Base-by-base conservation (phyloP, 306 rosid species). In the Vigna angularis region DNA sequence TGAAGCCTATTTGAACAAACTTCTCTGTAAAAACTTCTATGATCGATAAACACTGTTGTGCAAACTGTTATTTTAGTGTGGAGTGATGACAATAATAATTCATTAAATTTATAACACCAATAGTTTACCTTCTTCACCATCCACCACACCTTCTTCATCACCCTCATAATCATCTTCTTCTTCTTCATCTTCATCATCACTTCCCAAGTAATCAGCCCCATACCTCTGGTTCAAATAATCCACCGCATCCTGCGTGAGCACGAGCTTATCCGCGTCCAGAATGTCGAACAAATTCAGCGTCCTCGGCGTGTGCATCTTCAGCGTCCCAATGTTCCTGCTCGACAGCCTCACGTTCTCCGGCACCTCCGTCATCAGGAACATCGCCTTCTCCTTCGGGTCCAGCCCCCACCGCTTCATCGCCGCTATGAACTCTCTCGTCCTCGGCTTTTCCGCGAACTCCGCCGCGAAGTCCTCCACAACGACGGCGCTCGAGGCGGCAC, bases 351-450 rank as follows among this genome's bases (percentile, higher is more conserved):
- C 86, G 45, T 86, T 88, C 72, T 93, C 87, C 13, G 90, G 40
- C 42, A 95, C 83, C 66, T 95, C 99, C 44, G 78, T 79, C 91
- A 95, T 70, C 59, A 95, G 57, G n/a, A 95, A 93, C 84, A 75
- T 75, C 0, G 86, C 59, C 66, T 95, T 93, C 90, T 91, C 93
- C 80, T 75, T 87, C 6, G 99, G 98, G n/a, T 95, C 97, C 2
- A 95, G 62, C 32, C 98, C 99, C 99, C 99, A 95, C 68, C 99
- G 66, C 81, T 68, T 89, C 90, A 95, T 42, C 11, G 99, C 99
- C 24, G 80, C 93, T 0, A 95, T 79, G 73, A 95, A 95, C 51
- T 91, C 98, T 81, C 83, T 95, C 74, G 98, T 95, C 87, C 70
- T 86, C n/a, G 98, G 96, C 85, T 59, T 87, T 90, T 82, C 93